Base-by-base conservation (phyloP, 192 early-diverging fungal genomes). In the Endogone sp. region DNA sequence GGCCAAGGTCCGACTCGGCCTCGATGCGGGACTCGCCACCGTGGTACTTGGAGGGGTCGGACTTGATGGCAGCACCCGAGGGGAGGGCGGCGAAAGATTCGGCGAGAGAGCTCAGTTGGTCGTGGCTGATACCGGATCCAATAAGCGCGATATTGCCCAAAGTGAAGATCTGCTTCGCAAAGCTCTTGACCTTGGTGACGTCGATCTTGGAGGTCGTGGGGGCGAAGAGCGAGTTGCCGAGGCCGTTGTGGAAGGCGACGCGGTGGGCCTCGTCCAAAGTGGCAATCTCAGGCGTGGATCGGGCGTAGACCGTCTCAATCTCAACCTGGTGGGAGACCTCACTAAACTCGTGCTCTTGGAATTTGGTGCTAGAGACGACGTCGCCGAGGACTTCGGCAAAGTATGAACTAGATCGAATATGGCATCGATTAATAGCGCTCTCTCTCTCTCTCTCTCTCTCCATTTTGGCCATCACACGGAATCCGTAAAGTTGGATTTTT, bases 211-310 rank as follows among this genome's bases (percentile, higher is more conserved):
- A 74, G 65, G 82, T 84, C n/a, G 86, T 71, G 64, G 84, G 77
- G 30, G 93, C 93, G 79, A 90, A 96, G 55, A 99, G 83, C 56
- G 94, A 89, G 92, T 97, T 96, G 62, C 97, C 97, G 71, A 99
- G 89, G 16, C 97, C 97, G 70, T 75, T 77, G 74, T 94, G 92
- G 90, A 97, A 99, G 30, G 95, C 97, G 31, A 89, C 89, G 71
- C 85, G 85, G 81, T 99, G 95, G 68, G 93, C 83, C 29, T 86
- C 85, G 67, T 97, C 94, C 29, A 93, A 66, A 26, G 89, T 88
- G 22, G 84, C 69, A 28, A 90, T 82, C 64, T 81, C 84, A 16
- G 92, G 84, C 75, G 87, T 81, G 27, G 81, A 66, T 25, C 87
- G 82, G 26, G 93, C 88, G 31, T 81, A 77, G 68, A 79, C 70